A percentile compares a stretch with the other conserved stretches of the same genome.
Evolutionary conservation across 2,329 filamentous ascomycete genomes (phyloP).

Genomic region (Fusarium cicatricum): DNA sequence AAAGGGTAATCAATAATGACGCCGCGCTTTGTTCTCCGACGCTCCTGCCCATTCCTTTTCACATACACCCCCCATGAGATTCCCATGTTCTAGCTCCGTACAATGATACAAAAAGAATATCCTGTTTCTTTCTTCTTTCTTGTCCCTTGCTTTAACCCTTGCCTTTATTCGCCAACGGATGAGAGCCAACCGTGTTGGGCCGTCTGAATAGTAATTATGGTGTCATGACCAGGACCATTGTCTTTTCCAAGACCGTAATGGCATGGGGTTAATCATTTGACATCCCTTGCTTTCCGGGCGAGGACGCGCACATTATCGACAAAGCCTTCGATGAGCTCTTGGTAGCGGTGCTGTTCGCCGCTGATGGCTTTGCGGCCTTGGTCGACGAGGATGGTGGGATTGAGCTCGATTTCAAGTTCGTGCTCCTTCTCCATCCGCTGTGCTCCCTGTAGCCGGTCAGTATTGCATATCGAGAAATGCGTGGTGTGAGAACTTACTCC

Average conservation of each 20-base stretch:
- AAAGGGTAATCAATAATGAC: constrained; percentile 22
- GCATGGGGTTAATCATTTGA: constrained; percentile 20
- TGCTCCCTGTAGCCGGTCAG: constrained; percentile 45
- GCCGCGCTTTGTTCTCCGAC: constrained; percentile 26
- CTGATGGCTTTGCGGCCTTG: constrained; percentile 67
- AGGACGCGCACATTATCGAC: constrained; percentile 76
- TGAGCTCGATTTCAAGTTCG: constrained; percentile 82
- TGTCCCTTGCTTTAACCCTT: background rate
- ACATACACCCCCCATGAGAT: constrained; percentile 6
- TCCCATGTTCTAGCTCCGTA: background rate
- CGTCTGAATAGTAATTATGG: background rate
- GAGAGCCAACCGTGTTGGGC: background rate
- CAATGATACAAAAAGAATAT: background rate
- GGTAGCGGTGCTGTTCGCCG: constrained; percentile 66
- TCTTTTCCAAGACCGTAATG: background rate
- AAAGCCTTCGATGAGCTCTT: constrained; percentile 75
- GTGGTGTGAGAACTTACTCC: constrained; percentile 47
- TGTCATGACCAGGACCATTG: constrained; percentile 7
- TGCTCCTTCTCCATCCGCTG: constrained; percentile 70
- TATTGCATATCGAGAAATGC: background rate
- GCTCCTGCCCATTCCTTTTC: constrained; percentile 10
- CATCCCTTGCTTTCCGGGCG: constrained; percentile 54
- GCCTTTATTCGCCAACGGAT: background rate
- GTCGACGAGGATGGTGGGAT: constrained; percentile 68
- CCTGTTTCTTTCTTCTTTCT: background rate